A percentile compares a stretch with the other conserved stretches of the same genome.
These are phyloP conservation scores for Aspergillus sp. DNA, from an alignment of 2,329 filamentous ascomycete species.

Conservation along the genomic window DNA sequence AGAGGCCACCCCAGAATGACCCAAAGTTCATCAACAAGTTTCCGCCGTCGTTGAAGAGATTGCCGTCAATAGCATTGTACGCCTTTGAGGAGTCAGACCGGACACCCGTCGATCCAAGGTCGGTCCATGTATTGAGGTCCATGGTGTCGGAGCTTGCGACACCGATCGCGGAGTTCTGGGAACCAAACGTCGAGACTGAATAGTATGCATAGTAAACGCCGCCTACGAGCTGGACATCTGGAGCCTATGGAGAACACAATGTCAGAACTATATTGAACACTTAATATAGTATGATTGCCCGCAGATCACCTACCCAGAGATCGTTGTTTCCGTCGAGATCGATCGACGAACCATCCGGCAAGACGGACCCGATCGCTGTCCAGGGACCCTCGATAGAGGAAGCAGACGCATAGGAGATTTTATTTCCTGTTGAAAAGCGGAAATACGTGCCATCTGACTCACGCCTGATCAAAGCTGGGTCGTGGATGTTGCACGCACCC, in stretches of 20 bases:
- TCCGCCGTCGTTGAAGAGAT: slow-evolving; percentile 46
- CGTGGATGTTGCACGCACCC: slow-evolving; percentile 41
- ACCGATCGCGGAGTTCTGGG: slow-evolving; percentile 63
- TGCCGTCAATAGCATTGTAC: slow-evolving; percentile 64
- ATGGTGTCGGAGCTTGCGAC: slow-evolving; percentile 51
- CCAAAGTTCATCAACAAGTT: slow-evolving; percentile 61
- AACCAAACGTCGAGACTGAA: slow-evolving; percentile 62
- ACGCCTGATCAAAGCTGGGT: slow-evolving; percentile 50
- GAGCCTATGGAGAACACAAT: slow-evolving; percentile 50
- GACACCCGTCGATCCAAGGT: slow-evolving; percentile 33
- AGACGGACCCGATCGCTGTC: slow-evolving; percentile 48
- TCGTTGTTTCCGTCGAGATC: slow-evolving; percentile 48
- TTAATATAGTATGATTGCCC: neutral
- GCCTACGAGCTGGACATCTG: slow-evolving; percentile 60
- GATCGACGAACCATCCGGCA: slow-evolving; percentile 48
- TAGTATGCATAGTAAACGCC: slow-evolving; percentile 66
- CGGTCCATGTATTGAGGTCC: slow-evolving; percentile 33
- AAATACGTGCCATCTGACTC: slow-evolving; percentile 52
- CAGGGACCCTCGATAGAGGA: slow-evolving; percentile 52
- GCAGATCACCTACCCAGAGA: slow-evolving; percentile 45
- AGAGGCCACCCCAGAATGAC: slow-evolving; percentile 68
- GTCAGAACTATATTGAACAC: neutral
- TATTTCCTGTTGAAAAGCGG: slow-evolving; percentile 53
- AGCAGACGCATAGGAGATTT: slow-evolving; percentile 52
- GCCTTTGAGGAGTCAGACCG: slow-evolving; percentile 40